Percentiles rank a stretch among this genome's conserved stretches.
phyloP scores from a whole-genome alignment of 805 yeast genomes.

The Hanseniaspora pseudoguilliermondii region DNA sequence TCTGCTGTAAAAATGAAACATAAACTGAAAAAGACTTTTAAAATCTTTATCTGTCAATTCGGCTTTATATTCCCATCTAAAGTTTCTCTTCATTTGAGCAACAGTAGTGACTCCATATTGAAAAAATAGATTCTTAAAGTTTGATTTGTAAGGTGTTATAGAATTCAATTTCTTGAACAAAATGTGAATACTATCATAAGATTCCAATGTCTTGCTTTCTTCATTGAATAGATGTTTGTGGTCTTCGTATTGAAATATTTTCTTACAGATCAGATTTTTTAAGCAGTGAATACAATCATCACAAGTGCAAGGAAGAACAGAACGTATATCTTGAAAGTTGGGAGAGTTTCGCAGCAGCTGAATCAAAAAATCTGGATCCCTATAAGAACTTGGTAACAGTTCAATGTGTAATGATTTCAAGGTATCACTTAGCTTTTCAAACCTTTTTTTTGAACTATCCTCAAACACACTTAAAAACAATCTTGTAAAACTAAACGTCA shows the following conservation, averaged over 20 bases:
- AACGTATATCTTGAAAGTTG: background rate
- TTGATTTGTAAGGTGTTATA: slow-evolving; percentile 2
- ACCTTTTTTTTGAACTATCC: background rate
- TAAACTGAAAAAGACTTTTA: background rate
- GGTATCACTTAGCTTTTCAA: background rate
- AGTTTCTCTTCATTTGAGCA: background rate
- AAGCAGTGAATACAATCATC: background rate
- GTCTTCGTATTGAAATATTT: background rate
- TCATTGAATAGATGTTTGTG: background rate
- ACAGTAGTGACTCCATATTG: background rate
- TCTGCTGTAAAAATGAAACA: slow-evolving; percentile 2
- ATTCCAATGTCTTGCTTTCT: background rate
- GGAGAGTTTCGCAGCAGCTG: background rate
- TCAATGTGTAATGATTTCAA: slow-evolving; percentile 3
- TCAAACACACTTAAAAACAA: background rate
- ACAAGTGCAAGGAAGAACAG: slow-evolving; percentile 6
- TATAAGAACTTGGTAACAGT: background rate
- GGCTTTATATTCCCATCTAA: background rate
- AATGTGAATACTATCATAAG: background rate
- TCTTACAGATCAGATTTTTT: background rate
- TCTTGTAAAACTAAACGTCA: background rate
- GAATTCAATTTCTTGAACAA: slow-evolving; percentile 5
- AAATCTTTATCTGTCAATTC: background rate
- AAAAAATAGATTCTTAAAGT: background rate
- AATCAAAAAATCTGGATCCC: slow-evolving; percentile 8